Evolutionary conservation across 345 rosid species (phyloP).

Genomic region (Ceriops zippeliana): DNA sequence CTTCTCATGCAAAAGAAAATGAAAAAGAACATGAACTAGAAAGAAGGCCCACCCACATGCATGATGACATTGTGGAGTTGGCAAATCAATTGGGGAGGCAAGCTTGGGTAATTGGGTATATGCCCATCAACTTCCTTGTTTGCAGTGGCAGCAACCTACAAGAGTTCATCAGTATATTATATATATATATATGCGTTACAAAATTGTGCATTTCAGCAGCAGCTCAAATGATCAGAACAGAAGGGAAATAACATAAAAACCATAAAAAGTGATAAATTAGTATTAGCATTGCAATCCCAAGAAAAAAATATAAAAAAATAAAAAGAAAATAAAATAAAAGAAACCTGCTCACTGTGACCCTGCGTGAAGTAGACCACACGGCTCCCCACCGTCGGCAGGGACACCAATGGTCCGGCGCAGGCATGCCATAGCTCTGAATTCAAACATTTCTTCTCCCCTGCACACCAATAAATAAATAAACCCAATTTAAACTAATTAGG

Average conservation of each 20-base stretch:
- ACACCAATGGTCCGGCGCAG: constrained; percentile 37
- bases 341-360: constrained; percentile 38
- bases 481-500: background rate
- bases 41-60: constrained; percentile 18
- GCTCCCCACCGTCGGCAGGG: constrained; percentile 31
- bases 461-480: background rate
- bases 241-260: too few species aligned
- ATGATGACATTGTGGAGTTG: constrained; percentile 32
- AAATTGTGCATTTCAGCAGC: background rate
- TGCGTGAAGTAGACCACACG: constrained; percentile 34
- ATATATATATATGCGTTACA: too few species aligned
- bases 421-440: constrained; percentile 39
- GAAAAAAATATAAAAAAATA: too few species aligned
- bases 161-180: too few species aligned
- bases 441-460: constrained; percentile 32
- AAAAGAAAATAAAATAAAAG: background rate
- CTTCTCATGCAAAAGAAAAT: too few species aligned
- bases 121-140: constrained; percentile 33
- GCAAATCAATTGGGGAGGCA: constrained; percentile 31
- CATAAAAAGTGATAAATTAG: too few species aligned
- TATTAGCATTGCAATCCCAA: background rate
- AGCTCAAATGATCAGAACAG: background rate
- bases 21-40: background rate
- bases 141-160: constrained; percentile 29
- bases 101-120: constrained; percentile 32